phyloP scores from a whole-genome alignment of 805 yeast species.

The Candida jianshihensis region DNA sequence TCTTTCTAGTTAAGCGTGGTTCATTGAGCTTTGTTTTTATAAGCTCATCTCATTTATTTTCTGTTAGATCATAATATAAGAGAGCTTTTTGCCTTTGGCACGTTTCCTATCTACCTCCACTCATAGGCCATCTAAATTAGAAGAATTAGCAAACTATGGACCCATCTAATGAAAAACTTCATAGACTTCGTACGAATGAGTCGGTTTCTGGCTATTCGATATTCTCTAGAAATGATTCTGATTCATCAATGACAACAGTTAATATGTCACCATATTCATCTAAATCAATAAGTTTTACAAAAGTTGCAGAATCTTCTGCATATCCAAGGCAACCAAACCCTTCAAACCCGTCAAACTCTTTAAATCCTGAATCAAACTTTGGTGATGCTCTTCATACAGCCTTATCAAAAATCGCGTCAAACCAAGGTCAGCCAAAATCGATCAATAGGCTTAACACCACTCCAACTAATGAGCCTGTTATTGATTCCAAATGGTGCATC shows the following conservation, averaged over 20 bases:
- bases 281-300: slow-evolving; percentile 16
- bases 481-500: slow-evolving; percentile 46
- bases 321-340: neutral
- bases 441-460: slow-evolving; percentile 20
- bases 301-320: slow-evolving; percentile 9
- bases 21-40: no score
- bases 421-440: slow-evolving; percentile 14
- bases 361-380: slow-evolving; percentile 1
- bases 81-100: neutral
- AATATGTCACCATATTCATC: slow-evolving; percentile 6
- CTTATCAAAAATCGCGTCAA: slow-evolving; percentile 5
- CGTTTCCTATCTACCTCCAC: neutral
- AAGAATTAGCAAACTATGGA: slow-evolving; percentile 4
- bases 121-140: neutral
- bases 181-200: slow-evolving; percentile 19
- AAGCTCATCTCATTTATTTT: no score
- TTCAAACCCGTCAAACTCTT: neutral
- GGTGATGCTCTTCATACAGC: slow-evolving; percentile 14
- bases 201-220: slow-evolving; percentile 11
- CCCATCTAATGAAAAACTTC: slow-evolving; percentile 10
- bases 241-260: slow-evolving; percentile 18
- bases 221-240: slow-evolving; percentile 21
- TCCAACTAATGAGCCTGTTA: slow-evolving; percentile 18
- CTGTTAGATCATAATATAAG: no score
- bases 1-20: no score